Conservation (phyloP, 2,329 filamentous ascomycete species). For the Fusarium pininemorale region DNA sequence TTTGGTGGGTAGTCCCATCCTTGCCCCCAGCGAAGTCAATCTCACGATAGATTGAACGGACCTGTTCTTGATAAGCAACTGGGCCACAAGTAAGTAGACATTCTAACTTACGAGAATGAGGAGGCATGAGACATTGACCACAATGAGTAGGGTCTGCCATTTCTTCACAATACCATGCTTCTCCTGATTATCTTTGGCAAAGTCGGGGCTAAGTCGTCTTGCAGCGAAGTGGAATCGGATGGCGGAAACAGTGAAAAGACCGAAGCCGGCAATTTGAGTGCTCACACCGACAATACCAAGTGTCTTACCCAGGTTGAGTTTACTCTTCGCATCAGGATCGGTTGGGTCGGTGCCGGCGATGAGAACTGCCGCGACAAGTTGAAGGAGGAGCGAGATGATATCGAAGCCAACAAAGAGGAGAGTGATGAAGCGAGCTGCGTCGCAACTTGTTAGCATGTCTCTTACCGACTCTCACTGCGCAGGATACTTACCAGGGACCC, state of each 20-base stretch:
- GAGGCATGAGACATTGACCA: conserved; percentile 28
- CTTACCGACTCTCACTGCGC: rapidly evolving
- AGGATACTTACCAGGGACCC: conserved; percentile 31
- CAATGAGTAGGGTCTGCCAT: conserved; percentile 23
- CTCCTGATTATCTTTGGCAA: conserved; percentile 19
- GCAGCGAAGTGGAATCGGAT: conserved; percentile 58
- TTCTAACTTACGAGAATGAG: conserved; percentile 24
- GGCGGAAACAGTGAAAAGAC: conserved; percentile 56
- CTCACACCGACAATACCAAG: conserved; percentile 34
- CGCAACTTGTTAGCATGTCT: rapidly evolving
- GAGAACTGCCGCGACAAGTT: conserved; percentile 51
- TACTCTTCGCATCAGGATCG: conserved; percentile 44
- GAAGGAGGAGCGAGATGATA: conserved; percentile 50
- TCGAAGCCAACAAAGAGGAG: conserved; percentile 54
- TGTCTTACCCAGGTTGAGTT: conserved; percentile 26
- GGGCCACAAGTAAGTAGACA: rapidly evolving
- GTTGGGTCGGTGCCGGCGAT: conserved; percentile 49
- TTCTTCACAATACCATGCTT: conserved; percentile 19
- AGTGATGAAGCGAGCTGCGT: conserved; percentile 40
- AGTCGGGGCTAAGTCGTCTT: conserved; percentile 9
- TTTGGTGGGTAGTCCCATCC: conserved; percentile 20
- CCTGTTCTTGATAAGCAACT: neutral
- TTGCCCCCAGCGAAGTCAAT: conserved; percentile 32
- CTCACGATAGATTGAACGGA: conserved; percentile 36
- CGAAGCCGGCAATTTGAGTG: conserved; percentile 57